Conservation (phyloP, 129 eudicot genomes). For the Silybum marianum region DNA sequence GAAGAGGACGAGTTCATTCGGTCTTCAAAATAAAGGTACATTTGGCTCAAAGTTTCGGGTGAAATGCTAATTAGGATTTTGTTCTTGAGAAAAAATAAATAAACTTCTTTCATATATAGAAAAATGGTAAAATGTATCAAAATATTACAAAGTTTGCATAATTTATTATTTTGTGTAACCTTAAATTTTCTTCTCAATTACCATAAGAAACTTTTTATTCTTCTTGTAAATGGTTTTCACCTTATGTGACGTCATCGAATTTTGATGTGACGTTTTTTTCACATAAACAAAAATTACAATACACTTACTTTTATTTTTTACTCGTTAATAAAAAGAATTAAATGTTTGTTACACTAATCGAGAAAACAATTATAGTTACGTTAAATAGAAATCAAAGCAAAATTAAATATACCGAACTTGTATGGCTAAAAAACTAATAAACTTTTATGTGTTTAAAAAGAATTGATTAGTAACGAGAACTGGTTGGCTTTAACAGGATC, state of each 20-base stretch:
- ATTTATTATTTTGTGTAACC: neutral
- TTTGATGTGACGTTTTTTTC: neutral
- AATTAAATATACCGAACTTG: neutral
- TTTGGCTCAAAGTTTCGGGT: neutral
- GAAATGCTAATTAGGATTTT: neutral
- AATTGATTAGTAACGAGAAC: neutral
- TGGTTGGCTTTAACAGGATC: conserved; percentile 49
- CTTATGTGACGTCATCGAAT: neutral
- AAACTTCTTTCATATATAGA: neutral
- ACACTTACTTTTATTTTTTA: neutral
- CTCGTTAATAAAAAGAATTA: too few species aligned
- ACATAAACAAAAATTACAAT: neutral
- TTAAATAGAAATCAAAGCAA: neutral
- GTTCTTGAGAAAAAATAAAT: neutral
- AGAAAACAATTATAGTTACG: neutral
- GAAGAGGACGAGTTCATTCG: conserved; percentile 70
- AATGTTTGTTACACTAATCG: neutral
- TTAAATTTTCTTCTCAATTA: neutral
- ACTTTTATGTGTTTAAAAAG: neutral
- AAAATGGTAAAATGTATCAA: neutral
- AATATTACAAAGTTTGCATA: neutral
- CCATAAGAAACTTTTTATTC: neutral
- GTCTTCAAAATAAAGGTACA: conserved; percentile 79
- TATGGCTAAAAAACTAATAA: neutral
- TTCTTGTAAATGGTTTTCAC: neutral